Base-by-base conservation (phyloP, 75 land plant species). In the Cryptomeria japonica region DNA sequence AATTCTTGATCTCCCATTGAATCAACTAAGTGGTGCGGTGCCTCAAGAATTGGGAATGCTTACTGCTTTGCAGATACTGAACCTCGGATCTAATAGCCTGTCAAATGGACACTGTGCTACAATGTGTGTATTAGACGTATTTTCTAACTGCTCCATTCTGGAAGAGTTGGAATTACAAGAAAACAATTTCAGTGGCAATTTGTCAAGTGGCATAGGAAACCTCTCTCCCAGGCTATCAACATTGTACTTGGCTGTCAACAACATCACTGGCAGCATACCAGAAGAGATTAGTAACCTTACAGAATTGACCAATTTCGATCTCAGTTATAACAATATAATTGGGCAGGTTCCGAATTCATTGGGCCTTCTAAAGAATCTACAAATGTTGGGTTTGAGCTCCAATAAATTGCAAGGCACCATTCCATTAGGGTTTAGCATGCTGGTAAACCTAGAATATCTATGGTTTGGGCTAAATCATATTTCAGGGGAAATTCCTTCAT, bases 121-220 rank as follows among this genome's bases (percentile, higher is more conserved):
- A 56, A 18, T 56, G 0, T 77, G 90, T 3, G 58, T 92, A 1
- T 91, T 90, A 5, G n/a, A n/a, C 0, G 56, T 89, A 87, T 64
- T 92, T 53, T 85, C 18, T n/a, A 92, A 92, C 47, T 92, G 93
- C 42, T 42, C 89, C 36, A 68, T 36, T 4, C 46, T 92, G n/a
- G 10, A 5, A 2, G 42, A 83, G 13, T 41, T 90, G 9, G 1
- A 88, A 0, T 85, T 92, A 18, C 47, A 85, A 0, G 5, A 18
- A 7, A 92, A 92, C 76, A 87, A 86, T 38, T 64, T 92, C 9
- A 53, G 32, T 7, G 90, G 89, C 12, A 42, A 87, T 19, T 70
- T 89, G 3, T 80, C 86, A 46, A 47, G 86, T 18, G 87, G 56
- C 49, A 90, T 92, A 78, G 89, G 91, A 12, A 87, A 86, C 0